These are phyloP conservation scores for Sarocladium kiliense DNA, from an alignment of 2,329 filamentous ascomycete genomes.

Conservation along the genomic window DNA sequence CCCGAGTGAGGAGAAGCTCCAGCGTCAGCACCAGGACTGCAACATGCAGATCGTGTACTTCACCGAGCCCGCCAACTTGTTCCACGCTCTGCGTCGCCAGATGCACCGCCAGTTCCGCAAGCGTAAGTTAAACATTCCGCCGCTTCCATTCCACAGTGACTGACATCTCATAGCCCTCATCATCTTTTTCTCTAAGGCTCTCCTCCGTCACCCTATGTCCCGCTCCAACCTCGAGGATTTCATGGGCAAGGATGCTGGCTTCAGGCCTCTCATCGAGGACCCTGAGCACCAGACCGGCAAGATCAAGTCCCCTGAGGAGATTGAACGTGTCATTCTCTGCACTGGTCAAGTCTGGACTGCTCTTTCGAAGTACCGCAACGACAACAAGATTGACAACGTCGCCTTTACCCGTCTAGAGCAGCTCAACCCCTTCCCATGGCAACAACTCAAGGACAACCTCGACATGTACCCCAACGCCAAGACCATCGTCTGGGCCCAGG, in stretches of 20 bases:
- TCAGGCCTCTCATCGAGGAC: slow-evolving; percentile 95
- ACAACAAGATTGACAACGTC: slow-evolving; percentile 81
- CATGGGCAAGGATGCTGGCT: slow-evolving; percentile 75
- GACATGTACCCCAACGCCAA: slow-evolving; percentile 96
- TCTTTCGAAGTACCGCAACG: slow-evolving; percentile 83
- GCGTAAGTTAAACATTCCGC: slow-evolving; percentile 55
- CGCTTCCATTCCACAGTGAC: not conserved
- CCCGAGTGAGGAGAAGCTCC: slow-evolving; percentile 81
- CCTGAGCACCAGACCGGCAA: slow-evolving; percentile 70
- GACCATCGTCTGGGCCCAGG: slow-evolving; percentile 95
- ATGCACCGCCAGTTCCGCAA: slow-evolving; percentile 99
- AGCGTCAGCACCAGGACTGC: slow-evolving; percentile 97
- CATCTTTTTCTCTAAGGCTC: slow-evolving; percentile 97
- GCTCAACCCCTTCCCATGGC: slow-evolving; percentile 98
- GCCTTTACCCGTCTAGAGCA: slow-evolving; percentile 96
- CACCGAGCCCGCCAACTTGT: slow-evolving; percentile 93
- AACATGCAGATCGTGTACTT: slow-evolving; percentile 99
- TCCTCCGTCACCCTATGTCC: slow-evolving; percentile 88
- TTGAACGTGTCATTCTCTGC: slow-evolving; percentile 92
- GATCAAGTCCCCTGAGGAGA: slow-evolving; percentile 77
- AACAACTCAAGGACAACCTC: slow-evolving; percentile 92
- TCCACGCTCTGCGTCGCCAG: slow-evolving; percentile 93
- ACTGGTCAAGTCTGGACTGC: slow-evolving; percentile 90
- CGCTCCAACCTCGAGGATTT: slow-evolving; percentile 90
- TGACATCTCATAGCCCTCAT: slow-evolving; percentile 62